Evolutionary conservation across 1,284 basidiomycete genomes (phyloP).

Genomic region (Melampsora americana): DNA sequence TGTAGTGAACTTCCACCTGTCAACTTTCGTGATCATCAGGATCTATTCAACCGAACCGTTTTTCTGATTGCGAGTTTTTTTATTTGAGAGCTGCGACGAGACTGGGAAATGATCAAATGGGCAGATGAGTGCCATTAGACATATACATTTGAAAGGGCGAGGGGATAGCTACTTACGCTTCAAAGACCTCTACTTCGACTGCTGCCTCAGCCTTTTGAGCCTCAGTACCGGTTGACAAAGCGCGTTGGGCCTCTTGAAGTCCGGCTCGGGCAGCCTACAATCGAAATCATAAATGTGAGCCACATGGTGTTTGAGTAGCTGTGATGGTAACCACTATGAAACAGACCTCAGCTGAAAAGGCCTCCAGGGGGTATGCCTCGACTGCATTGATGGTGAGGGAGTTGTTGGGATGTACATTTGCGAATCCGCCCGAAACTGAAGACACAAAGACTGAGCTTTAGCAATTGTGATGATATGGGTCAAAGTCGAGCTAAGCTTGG

Average conservation of each 20-base stretch:
- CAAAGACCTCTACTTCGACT: conserved; percentile 41
- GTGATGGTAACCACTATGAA: conserved; percentile 35
- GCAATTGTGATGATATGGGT: neutral
- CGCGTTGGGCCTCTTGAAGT: conserved; percentile 82
- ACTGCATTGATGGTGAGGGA: conserved; percentile 93
- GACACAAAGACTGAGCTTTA: neutral
- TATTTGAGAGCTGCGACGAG: conserved; percentile 14
- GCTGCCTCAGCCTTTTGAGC: conserved; percentile 72
- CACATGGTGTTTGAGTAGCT: no score
- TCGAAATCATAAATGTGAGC: neutral
- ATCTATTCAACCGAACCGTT: neutral
- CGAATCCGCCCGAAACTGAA: conserved; percentile 91
- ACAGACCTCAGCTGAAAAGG: conserved; percentile 79
- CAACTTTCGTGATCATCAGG: neutral
- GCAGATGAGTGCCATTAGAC: neutral
- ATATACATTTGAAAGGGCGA: no score
- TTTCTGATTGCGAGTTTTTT: neutral
- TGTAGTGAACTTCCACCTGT: neutral
- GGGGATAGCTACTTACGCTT: conserved; percentile 22
- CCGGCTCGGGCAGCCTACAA: conserved; percentile 81
- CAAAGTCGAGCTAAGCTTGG: conserved; percentile 45
- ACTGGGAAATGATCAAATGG: conserved; percentile 1
- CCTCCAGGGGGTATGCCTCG: conserved; percentile 88
- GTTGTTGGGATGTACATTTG: conserved; percentile 97
- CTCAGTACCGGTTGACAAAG: conserved; percentile 75